Conservation (phyloP, 1,139 yeast genomes). For the Zygotorulaspora mrakii region DNA sequence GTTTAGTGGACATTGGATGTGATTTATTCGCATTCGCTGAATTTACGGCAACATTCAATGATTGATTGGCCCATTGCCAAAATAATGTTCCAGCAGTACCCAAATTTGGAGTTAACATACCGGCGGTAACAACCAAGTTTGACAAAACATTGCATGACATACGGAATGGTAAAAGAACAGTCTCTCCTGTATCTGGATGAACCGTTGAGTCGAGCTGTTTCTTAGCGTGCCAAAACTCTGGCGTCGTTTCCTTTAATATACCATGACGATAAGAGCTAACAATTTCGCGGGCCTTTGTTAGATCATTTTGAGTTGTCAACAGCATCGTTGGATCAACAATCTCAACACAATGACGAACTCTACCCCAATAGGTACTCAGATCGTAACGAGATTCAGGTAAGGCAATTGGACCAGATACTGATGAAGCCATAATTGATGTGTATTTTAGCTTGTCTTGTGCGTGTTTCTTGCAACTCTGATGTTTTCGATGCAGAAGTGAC, state of each 20-base stretch:
- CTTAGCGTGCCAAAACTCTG: slow-evolving; percentile 88
- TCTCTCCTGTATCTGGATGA: slow-evolving; percentile 94
- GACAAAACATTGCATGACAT: slow-evolving; percentile 95
- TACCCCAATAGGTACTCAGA: slow-evolving; percentile 79
- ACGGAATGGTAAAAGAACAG: slow-evolving; percentile 87
- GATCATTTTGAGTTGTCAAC: slow-evolving; percentile 61
- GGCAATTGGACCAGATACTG: slow-evolving; percentile 74
- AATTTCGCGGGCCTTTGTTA: slow-evolving; percentile 59
- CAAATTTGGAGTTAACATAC: slow-evolving; percentile 93
- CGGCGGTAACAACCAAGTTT: slow-evolving; percentile 90
- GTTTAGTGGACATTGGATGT: slow-evolving; percentile 77
- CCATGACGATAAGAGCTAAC: slow-evolving; percentile 76
- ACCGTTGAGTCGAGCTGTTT: slow-evolving; percentile 79
- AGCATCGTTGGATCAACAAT: slow-evolving; percentile 91
- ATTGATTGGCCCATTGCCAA: slow-evolving; percentile 98
- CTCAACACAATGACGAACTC: slow-evolving; percentile 90
- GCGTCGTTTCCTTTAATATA: slow-evolving; percentile 54
- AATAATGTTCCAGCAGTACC: slow-evolving; percentile 87
- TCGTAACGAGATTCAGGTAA: slow-evolving; percentile 79
- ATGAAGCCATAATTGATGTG: slow-evolving; percentile 63
- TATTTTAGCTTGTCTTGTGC: background rate
- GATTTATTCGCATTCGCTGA: slow-evolving; percentile 95
- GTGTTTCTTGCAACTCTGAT: no score
- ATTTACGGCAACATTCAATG: slow-evolving; percentile 92
- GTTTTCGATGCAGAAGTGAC: no score